Percentiles rank a stretch among this genome's conserved stretches.
Evolutionary conservation across 345 rosid species (phyloP).

Genomic region (Acer saccharum): DNA sequence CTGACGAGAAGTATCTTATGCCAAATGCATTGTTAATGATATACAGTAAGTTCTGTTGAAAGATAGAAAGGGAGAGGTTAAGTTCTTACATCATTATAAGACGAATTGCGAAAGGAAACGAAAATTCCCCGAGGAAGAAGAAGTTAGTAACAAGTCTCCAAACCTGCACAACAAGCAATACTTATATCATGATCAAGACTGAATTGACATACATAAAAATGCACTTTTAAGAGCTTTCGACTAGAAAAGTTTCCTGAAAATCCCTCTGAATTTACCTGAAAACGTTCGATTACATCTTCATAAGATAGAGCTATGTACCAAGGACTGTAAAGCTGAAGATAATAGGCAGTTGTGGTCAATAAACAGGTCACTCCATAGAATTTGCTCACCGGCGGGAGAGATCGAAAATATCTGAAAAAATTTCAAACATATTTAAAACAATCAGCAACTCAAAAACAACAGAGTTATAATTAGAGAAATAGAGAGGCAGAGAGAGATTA

Average conservation of each 20-base stretch:
- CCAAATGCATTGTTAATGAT: neutral
- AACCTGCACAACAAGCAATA: conserved; percentile 33
- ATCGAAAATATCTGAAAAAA: conserved; percentile 48
- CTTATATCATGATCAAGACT: neutral
- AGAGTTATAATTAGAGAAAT: neutral
- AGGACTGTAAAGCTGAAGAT: conserved; percentile 42
- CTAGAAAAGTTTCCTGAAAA: neutral
- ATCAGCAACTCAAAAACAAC: neutral
- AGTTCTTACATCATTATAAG: conserved; percentile 56
- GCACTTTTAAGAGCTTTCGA: neutral
- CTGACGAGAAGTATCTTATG: no score
- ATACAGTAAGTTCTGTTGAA: neutral
- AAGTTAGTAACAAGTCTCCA: conserved; percentile 70
- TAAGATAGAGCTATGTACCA: conserved; percentile 44
- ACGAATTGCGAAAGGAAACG: conserved; percentile 51
- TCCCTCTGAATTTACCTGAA: conserved; percentile 38
- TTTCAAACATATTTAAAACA: neutral
- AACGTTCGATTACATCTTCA: conserved; percentile 45
- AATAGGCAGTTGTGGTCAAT: conserved; percentile 50
- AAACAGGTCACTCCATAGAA: conserved; percentile 60
- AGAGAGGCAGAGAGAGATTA: conserved; percentile 31
- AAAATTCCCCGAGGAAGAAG: conserved; percentile 61
- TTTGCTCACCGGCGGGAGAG: conserved; percentile 74
- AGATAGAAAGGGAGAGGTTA: neutral
- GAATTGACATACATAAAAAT: neutral